A percentile compares a stretch with the other conserved stretches of the same genome.
Evolutionary conservation across 768 basidiomycete genomes (phyloP).

Genomic region (Leccinum disarticulatum): DNA sequence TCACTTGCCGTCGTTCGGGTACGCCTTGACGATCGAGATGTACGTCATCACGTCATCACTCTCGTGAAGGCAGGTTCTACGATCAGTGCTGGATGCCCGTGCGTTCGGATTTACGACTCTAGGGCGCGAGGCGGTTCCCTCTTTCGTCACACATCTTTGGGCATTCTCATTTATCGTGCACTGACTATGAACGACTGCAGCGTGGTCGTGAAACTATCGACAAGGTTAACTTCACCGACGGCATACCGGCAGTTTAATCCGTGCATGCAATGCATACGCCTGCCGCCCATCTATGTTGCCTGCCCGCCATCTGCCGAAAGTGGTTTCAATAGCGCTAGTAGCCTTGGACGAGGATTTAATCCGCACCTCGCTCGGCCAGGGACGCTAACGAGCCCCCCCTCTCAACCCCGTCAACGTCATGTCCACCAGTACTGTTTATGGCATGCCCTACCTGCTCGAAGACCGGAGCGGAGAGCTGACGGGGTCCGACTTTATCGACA

Average conservation of each 20-base stretch:
- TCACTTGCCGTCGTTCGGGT: conserved; percentile 19
- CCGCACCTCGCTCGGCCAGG: background rate
- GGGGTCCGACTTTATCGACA: conserved; percentile 60
- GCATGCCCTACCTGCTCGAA: conserved; percentile 62
- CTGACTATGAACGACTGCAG: conserved; percentile 15
- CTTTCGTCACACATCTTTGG: conserved; percentile 16
- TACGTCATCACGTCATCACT: conserved; percentile 38
- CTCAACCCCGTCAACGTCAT: conserved; percentile 13
- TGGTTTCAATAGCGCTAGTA: conserved; percentile 12
- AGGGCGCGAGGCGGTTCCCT: conserved; percentile 18
- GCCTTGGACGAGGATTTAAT: conserved; percentile 25
- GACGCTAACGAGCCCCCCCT: background rate
- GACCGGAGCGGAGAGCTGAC: conserved; percentile 55
- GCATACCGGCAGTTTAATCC: conserved; percentile 23
- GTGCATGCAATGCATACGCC: conserved; percentile 19
- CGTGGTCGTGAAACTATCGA: conserved; percentile 17
- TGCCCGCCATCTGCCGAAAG: conserved; percentile 24
- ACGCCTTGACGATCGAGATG: conserved; percentile 23
- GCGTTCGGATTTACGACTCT: conserved; percentile 15
- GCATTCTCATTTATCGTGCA: conserved; percentile 13
- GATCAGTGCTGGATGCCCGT: conserved; percentile 7
- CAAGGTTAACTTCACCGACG: conserved; percentile 14
- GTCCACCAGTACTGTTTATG: conserved; percentile 40
- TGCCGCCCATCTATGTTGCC: conserved; percentile 16
- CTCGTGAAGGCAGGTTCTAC: conserved; percentile 12